phyloP scores from a whole-genome alignment of 352 stramenopile species.

The Phytophthora meadii region DNA sequence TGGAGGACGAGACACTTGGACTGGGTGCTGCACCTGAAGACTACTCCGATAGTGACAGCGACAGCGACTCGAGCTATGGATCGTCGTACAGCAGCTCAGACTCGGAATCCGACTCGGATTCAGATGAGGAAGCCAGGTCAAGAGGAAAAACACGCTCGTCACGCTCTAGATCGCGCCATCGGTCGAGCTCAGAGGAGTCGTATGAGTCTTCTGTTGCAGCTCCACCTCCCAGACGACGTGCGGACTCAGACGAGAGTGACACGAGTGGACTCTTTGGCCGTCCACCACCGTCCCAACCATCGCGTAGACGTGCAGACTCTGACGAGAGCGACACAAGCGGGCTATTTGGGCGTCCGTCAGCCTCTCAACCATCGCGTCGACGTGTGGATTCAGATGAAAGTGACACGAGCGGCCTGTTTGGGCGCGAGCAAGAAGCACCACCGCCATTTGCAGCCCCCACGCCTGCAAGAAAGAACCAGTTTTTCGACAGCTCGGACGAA shows the following conservation, averaged over 20 bases:
- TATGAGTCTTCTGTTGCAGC: conserved; percentile 36
- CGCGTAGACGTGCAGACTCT: conserved; percentile 44
- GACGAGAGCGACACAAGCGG: conserved; percentile 65
- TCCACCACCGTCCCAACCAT: conserved; percentile 9
- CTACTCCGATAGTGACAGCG: conserved; percentile 47
- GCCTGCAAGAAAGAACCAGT: conserved; percentile 45
- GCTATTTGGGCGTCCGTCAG: conserved; percentile 54
- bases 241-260: conserved; percentile 61
- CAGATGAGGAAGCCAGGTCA: conserved; percentile 19
- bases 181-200: conserved; percentile 54
- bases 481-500: conserved; percentile 68
- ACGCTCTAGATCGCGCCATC: conserved; percentile 19
- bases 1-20: conserved; percentile 86
- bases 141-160: conserved; percentile 30
- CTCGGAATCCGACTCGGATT: conserved; percentile 45
- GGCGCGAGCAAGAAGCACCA: conserved; percentile 10
- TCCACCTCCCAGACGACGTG: conserved; percentile 22
- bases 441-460: conserved; percentile 31
- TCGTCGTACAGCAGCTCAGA: conserved; percentile 81
- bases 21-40: conserved; percentile 74
- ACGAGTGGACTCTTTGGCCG: conserved; percentile 66
- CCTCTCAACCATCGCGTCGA: conserved; percentile 32
- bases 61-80: conserved; percentile 65
- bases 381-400: conserved; percentile 48
- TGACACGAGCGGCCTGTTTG: too few species aligned